phyloP scores from a whole-genome alignment of 2,329 filamentous ascomycete genomes.

The Pestalotiopsis sp. region DNA sequence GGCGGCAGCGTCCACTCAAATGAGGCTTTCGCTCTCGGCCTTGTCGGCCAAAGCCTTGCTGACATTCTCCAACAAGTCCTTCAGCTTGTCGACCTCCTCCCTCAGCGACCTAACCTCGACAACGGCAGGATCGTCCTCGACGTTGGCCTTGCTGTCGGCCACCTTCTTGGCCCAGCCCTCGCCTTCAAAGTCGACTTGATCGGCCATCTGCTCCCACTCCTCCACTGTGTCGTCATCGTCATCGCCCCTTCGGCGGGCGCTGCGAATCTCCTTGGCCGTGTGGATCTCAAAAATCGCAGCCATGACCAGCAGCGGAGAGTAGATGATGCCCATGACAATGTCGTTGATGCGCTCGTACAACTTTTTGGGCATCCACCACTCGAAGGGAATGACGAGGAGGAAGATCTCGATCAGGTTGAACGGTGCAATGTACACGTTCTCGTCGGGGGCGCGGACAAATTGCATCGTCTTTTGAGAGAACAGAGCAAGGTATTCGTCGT shows the following conservation, averaged over 20 bases:
- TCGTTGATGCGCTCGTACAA: slow-evolving; percentile 85
- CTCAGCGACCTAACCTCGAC: slow-evolving; percentile 65
- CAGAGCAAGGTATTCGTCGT: slow-evolving; percentile 92
- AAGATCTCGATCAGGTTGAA: slow-evolving; percentile 93
- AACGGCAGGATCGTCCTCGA: slow-evolving; percentile 78
- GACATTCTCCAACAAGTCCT: slow-evolving; percentile 42
- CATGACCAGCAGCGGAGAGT: slow-evolving; percentile 79
- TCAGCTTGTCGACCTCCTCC: slow-evolving; percentile 60
- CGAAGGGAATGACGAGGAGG: slow-evolving; percentile 74
- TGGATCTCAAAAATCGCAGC: slow-evolving; percentile 73
- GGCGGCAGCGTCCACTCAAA: slow-evolving; percentile 5
- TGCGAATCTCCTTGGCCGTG: slow-evolving; percentile 65
- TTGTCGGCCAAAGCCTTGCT: slow-evolving; percentile 20
- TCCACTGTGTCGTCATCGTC: slow-evolving; percentile 86
- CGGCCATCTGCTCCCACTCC: slow-evolving; percentile 87
- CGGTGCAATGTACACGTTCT: slow-evolving; percentile 96
- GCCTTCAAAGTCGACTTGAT: slow-evolving; percentile 74
- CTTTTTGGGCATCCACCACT: slow-evolving; percentile 88
- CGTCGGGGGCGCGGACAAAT: slow-evolving; percentile 93
- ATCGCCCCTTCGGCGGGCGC: slow-evolving; percentile 78
- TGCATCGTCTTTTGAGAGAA: slow-evolving; percentile 95
- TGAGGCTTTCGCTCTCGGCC: slow-evolving; percentile 18
- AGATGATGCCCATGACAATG: slow-evolving; percentile 81
- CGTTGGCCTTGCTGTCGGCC: slow-evolving; percentile 73
- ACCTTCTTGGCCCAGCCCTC: slow-evolving; percentile 88